Evolutionary conservation across 2,329 filamentous ascomycete genomes (phyloP), one percentile per base, ranked within the genome.

Genomic region (Aspergillus tamarii): DNA sequence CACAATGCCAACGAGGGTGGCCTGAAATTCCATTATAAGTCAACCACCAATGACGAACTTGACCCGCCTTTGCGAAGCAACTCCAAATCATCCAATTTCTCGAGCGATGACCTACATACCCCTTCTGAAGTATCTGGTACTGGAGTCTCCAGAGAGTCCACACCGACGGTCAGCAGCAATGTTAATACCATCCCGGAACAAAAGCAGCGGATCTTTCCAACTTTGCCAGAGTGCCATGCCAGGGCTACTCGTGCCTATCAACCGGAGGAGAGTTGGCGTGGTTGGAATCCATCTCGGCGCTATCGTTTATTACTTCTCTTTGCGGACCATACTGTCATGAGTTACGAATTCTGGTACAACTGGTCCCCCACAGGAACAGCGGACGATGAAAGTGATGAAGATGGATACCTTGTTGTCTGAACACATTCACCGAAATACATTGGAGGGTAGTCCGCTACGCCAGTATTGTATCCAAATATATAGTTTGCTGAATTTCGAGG

Each of bases 241-340:
- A 64, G 67, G 45, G 77, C 76, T 10, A 74, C 73, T 7, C 66
- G 63, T 8, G 67, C 65, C 54, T 74, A 78, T 36, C 69, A 72
- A n/a, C 76, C 77, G 8, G 67, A 72, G 14, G 76, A 79, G 62
- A 54, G 55, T 48, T 82, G 80, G 78, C 76, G 77, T 46, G 76
- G 78, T 16, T 74, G 71, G 57, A 77, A 79, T 50, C 74, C 75
- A 23, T 81, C 77, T 19, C 80, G 82, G 23, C 77, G 78, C 52
- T 84, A 83, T 65, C 73, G 88, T 32, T 66, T 90, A 23, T 72
- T 90, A 65, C 74, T 90, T 70, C 82, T 83, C 64, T 89, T 84
- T 72, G 75, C 74, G 19, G 84, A 89, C 71, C 82, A 87, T 65
- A 83, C 83, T 0, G 77, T 89, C 9, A 73, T 88, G 76, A 85